A percentile compares a stretch with the other conserved stretches of the same genome.
Evolutionary conservation across 2,329 filamentous ascomycete species (phyloP).

Genomic region (Fusarium dimerum): DNA sequence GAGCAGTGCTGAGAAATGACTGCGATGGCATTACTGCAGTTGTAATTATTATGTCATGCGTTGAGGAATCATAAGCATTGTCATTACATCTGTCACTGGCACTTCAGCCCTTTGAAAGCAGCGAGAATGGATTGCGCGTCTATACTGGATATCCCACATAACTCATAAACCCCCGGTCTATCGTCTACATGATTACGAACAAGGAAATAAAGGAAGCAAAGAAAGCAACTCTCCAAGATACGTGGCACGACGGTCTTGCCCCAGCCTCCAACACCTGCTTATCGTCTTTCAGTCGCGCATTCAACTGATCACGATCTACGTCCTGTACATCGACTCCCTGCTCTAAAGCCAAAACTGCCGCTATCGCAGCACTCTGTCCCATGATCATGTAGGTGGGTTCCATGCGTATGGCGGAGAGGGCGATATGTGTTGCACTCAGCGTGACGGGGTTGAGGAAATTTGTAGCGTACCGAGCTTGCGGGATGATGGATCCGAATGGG

Average conservation of each 20-base stretch:
- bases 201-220: too few relatives aligned
- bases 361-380: conserved; percentile 19
- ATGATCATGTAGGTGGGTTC: conserved; percentile 21
- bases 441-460: conserved; percentile 21
- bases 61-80: background rate
- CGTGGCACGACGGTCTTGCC: background rate
- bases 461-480: conserved; percentile 7
- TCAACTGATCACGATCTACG: conserved; percentile 10
- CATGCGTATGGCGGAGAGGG: conserved; percentile 18
- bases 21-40: background rate
- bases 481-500: conserved; percentile 10
- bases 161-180: too few relatives aligned
- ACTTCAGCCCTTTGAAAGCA: too few relatives aligned
- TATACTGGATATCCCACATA: too few relatives aligned
- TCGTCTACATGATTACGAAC: too few relatives aligned
- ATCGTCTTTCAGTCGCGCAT: conserved; percentile 13
- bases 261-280: conserved; percentile 10
- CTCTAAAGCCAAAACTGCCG: conserved; percentile 18
- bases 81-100: too few relatives aligned
- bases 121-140: too few relatives aligned
- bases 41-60: background rate
- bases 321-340: conserved; percentile 17
- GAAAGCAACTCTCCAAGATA: too few relatives aligned
- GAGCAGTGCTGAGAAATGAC: background rate
- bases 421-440: conserved; percentile 17